Percentiles rank a stretch among this genome's conserved stretches.
phyloP scores from a whole-genome alignment of 345 rosid genomes.

The Cardiospermum halicacabum region DNA sequence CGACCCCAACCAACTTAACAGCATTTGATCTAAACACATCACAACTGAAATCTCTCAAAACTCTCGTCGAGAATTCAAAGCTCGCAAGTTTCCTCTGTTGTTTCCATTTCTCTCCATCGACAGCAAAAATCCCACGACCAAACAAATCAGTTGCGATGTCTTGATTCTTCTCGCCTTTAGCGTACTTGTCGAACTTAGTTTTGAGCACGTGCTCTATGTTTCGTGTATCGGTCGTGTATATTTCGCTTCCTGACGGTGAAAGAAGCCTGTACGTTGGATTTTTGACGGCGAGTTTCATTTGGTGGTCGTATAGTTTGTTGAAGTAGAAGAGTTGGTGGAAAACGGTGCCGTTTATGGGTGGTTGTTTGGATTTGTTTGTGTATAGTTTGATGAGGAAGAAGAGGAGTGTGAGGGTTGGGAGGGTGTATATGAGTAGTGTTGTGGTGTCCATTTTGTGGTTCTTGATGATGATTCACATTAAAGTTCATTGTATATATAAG shows the following conservation, averaged over 20 bases:
- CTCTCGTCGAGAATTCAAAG: constrained; percentile 65
- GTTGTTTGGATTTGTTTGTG: constrained; percentile 43
- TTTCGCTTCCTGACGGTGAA: constrained; percentile 30
- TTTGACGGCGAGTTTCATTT: constrained; percentile 36
- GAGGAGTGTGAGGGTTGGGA: constrained; percentile 21
- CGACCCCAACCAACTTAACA: constrained; percentile 32
- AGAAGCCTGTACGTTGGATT: constrained; percentile 56
- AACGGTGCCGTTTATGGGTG: constrained; percentile 56
- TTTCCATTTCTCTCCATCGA: constrained; percentile 76
- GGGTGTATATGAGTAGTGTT: too few relatives aligned
- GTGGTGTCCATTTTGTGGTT: constrained; percentile 21
- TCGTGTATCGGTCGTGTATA: constrained; percentile 50
- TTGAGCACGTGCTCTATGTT: constrained; percentile 65
- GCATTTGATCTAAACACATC: constrained; percentile 56
- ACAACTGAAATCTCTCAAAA: constrained; percentile 66
- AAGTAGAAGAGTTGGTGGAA: constrained; percentile 39
- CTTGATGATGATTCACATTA: background rate
- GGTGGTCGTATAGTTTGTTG: constrained; percentile 50
- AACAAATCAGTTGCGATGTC: constrained; percentile 39
- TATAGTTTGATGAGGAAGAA: constrained; percentile 26
- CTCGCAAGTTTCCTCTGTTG: constrained; percentile 81
- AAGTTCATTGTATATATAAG: too few relatives aligned
- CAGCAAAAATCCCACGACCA: constrained; percentile 77
- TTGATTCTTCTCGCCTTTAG: constrained; percentile 35
- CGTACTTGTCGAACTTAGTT: constrained; percentile 44